A percentile compares a stretch with the other conserved stretches of the same genome.
These are phyloP conservation scores for Pyrus bretschneideri DNA, from an alignment of 306 rosid species.

Conservation along the genomic window DNA sequence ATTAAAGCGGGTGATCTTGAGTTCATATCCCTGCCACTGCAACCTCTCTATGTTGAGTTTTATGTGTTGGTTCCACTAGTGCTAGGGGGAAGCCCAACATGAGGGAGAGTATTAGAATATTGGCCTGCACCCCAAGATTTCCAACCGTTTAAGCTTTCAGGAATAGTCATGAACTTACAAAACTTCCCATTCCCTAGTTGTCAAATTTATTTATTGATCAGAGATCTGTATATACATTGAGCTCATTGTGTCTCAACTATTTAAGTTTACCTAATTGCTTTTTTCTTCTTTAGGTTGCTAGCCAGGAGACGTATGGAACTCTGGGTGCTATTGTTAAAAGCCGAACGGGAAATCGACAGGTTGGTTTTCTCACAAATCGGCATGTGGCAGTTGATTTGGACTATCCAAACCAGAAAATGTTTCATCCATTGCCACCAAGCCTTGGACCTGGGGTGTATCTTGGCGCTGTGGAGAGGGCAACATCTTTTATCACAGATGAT, in stretches of 20 bases:
- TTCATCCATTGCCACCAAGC: constrained; percentile 98
- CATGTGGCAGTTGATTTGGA: constrained; percentile 99
- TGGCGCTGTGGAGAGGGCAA: constrained; percentile 99
- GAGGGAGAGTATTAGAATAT: background rate
- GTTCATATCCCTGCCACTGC: background rate
- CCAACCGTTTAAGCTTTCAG: background rate
- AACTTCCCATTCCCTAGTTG: constrained; percentile 5
- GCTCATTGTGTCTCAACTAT: constrained; percentile 1
- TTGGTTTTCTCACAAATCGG: constrained; percentile 95
- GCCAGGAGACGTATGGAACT: constrained; percentile 95
- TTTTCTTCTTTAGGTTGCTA: constrained; percentile 71
- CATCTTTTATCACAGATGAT: constrained; percentile 93
- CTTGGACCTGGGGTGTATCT: constrained; percentile 98
- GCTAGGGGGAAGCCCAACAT: background rate
- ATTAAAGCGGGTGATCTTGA: background rate
- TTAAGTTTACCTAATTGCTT: constrained; percentile 18
- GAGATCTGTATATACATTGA: constrained; percentile 15
- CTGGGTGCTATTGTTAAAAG: constrained; percentile 96
- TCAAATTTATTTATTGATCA: constrained; percentile 15
- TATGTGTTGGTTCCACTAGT: background rate
- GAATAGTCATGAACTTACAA: background rate
- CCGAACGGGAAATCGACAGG: constrained; percentile 79
- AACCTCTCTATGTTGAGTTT: constrained; percentile 4
- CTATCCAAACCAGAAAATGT: constrained; percentile 98
- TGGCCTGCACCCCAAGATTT: background rate